These are phyloP conservation scores for Quercus berberidifolia DNA, from an alignment of 306 rosid genomes.

Conservation along the genomic window DNA sequence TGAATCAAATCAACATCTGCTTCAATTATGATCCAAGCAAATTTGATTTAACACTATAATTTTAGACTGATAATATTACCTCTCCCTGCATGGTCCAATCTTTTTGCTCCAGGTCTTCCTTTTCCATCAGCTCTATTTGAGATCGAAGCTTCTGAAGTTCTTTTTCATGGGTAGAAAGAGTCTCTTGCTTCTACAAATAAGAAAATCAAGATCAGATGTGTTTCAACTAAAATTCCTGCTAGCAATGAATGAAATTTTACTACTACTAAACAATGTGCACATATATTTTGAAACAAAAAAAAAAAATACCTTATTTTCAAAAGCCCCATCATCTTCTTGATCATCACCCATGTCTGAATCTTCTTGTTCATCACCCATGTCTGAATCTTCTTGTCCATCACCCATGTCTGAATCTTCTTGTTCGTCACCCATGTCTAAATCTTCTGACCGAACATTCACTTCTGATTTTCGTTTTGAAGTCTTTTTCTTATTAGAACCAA, in stretches of 20 bases:
- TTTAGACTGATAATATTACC: slow-evolving; percentile 37
- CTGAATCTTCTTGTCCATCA: slow-evolving; percentile 7
- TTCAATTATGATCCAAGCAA: neutral
- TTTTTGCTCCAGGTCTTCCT: slow-evolving; percentile 70
- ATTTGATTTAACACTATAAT: neutral
- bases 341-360: slow-evolving; percentile 4
- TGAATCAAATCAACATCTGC: neutral
- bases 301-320: slow-evolving; percentile 29
- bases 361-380: slow-evolving; percentile 5
- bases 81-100: slow-evolving; percentile 94
- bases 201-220: slow-evolving; percentile 8
- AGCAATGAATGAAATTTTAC: neutral
- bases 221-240: neutral
- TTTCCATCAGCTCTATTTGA: slow-evolving; percentile 75
- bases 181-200: slow-evolving; percentile 35
- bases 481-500: slow-evolving; percentile 44
- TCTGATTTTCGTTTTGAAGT: slow-evolving; percentile 35
- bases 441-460: slow-evolving; percentile 34
- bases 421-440: slow-evolving; percentile 32
- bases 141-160: slow-evolving; percentile 48
- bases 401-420: slow-evolving; percentile 29
- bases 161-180: slow-evolving; percentile 70
- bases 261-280: neutral
- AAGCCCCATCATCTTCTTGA: slow-evolving; percentile 32
- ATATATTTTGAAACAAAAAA: neutral